Percentiles rank a stretch among this genome's conserved stretches.
Evolutionary conservation across 2,329 filamentous ascomycete species (phyloP).

Genomic region (Fusarium coicis): DNA sequence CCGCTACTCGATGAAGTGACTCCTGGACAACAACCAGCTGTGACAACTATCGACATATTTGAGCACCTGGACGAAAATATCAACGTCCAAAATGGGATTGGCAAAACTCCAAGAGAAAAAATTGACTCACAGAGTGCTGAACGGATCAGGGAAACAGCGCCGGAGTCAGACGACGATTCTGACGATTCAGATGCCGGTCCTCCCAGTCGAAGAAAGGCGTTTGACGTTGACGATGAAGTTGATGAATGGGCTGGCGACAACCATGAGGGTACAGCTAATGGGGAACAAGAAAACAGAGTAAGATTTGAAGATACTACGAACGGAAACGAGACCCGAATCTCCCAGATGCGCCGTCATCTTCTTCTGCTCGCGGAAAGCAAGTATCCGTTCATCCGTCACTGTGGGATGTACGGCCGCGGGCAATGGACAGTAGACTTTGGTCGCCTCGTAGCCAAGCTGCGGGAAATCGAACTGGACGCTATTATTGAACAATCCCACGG

Average conservation of each 20-base stretch:
- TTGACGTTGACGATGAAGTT: conserved; percentile 49
- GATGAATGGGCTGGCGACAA: conserved; percentile 49
- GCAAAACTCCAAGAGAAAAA: conserved; percentile 61
- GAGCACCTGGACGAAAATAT: conserved; percentile 63
- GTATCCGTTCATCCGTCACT: conserved; percentile 74
- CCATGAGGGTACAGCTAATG: conserved; percentile 46
- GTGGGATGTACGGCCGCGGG: conserved; percentile 69
- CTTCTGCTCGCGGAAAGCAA: conserved; percentile 76
- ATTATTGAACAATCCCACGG: conserved; percentile 84
- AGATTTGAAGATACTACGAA: conserved; percentile 62
- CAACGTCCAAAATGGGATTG: conserved; percentile 67
- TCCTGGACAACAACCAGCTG: conserved; percentile 47
- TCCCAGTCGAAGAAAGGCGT: conserved; percentile 28
- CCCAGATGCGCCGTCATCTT: conserved; percentile 78
- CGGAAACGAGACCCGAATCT: conserved; percentile 59
- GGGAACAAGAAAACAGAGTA: conserved; percentile 55
- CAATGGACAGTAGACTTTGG: conserved; percentile 88
- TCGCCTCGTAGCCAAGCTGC: conserved; percentile 75
- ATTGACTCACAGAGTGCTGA: conserved; percentile 60
- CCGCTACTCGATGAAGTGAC: conserved; percentile 52
- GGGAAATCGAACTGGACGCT: conserved; percentile 82
- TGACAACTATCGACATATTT: conserved; percentile 68
- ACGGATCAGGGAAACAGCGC: conserved; percentile 56
- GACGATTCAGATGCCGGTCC: conserved; percentile 50
- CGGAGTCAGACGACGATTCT: conserved; percentile 50